These are phyloP conservation scores for Trypanosomatidae sp. DNA, from an alignment of 208 protist species.

Conservation along the genomic window DNA sequence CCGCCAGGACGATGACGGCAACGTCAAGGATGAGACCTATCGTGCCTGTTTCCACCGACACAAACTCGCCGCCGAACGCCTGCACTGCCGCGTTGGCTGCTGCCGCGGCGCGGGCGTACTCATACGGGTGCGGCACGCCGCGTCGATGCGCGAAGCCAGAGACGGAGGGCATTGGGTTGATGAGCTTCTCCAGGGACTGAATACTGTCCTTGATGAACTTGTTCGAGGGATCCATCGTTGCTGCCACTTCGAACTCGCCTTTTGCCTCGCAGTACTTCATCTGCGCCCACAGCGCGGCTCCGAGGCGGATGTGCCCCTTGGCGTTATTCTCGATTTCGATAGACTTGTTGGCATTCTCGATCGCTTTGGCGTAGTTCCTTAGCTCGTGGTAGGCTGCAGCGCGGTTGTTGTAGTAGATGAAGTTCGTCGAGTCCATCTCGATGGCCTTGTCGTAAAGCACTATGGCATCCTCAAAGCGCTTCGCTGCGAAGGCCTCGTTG, in stretches of 20 bases:
- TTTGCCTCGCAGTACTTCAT: slow-evolving; percentile 49
- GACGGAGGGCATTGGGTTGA: slow-evolving; percentile 25
- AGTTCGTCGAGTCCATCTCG: slow-evolving; percentile 66
- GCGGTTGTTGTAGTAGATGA: slow-evolving; percentile 86
- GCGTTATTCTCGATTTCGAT: slow-evolving; percentile 60
- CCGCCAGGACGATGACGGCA: slow-evolving; percentile 16
- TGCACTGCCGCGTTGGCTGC: slow-evolving; percentile 25
- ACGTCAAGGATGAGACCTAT: slow-evolving; percentile 32
- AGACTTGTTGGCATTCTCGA: slow-evolving; percentile 59
- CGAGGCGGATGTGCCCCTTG: slow-evolving; percentile 66
- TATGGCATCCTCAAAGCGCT: slow-evolving; percentile 77
- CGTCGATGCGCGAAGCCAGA: slow-evolving; percentile 23
- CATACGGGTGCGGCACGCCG: slow-evolving; percentile 36
- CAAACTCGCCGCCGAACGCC: slow-evolving; percentile 42
- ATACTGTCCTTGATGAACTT: slow-evolving; percentile 37
- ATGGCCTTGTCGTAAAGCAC: slow-evolving; percentile 79
- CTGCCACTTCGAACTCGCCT: slow-evolving; percentile 50
- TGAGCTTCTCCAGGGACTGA: slow-evolving; percentile 30
- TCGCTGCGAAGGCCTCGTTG: slow-evolving; percentile 77
- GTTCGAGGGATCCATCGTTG: slow-evolving; percentile 49
- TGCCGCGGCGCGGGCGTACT: slow-evolving; percentile 34
- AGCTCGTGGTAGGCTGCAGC: slow-evolving; percentile 79
- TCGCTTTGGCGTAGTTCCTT: slow-evolving; percentile 72
- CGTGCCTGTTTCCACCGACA: slow-evolving; percentile 26
- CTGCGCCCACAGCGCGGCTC: slow-evolving; percentile 58